phyloP scores from a whole-genome alignment of 2,329 filamentous ascomycete species.

The Diaporthe ampelina region DNA sequence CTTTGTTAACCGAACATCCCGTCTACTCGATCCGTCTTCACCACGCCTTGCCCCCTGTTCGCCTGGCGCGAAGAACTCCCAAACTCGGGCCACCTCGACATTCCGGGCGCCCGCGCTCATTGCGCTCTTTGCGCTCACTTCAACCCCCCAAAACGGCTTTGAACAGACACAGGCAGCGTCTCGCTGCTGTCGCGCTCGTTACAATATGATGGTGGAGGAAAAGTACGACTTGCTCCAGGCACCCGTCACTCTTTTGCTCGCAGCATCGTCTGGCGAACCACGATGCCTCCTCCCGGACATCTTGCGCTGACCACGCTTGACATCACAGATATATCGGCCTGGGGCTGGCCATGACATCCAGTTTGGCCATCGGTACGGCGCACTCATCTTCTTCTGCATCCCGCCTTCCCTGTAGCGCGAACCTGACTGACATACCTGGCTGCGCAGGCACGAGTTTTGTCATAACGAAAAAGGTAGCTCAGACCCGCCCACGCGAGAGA shows the following conservation, averaged over 20 bases:
- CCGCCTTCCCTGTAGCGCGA: background rate
- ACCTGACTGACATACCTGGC: slow-evolving; percentile 44
- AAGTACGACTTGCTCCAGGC: slow-evolving; percentile 54
- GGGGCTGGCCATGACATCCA: slow-evolving; percentile 80
- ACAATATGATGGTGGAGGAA: slow-evolving; percentile 60
- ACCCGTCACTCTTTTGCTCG: background rate
- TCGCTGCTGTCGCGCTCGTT: slow-evolving; percentile 44
- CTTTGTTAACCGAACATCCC: slow-evolving; percentile 23
- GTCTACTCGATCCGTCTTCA: background rate
- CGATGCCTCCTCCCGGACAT: background rate
- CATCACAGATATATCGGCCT: slow-evolving; percentile 79
- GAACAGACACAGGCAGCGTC: slow-evolving; percentile 36
- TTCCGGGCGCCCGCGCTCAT: slow-evolving; percentile 30
- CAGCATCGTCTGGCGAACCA: background rate
- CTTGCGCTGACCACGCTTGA: slow-evolving; percentile 49
- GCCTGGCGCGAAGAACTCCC: slow-evolving; percentile 37
- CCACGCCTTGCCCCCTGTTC: slow-evolving; percentile 7
- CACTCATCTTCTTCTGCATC: slow-evolving; percentile 17
- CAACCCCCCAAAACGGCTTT: slow-evolving; percentile 16
- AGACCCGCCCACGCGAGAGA: slow-evolving; percentile 14
- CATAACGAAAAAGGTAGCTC: slow-evolving; percentile 93
- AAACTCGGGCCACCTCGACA: slow-evolving; percentile 30
- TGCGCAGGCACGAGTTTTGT: slow-evolving; percentile 90
- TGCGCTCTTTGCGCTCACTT: slow-evolving; percentile 35
- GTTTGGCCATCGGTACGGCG: slow-evolving; percentile 79